These are phyloP conservation scores for Moniliella sp. DNA, from an alignment of 1,284 basidiomycete species.

Conservation along the genomic window DNA sequence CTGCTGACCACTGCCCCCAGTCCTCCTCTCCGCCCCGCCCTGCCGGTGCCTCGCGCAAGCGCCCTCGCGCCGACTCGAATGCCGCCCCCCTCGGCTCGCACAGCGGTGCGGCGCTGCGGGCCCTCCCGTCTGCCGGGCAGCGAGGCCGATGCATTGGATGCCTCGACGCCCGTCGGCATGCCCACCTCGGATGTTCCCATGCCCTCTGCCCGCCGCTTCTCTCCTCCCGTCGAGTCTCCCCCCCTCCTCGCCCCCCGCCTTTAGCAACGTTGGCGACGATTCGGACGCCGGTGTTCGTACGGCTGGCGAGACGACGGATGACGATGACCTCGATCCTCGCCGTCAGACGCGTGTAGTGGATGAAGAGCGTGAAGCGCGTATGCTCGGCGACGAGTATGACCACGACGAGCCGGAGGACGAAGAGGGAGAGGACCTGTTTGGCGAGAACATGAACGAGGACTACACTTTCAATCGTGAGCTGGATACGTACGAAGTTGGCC, in stretches of 20 bases:
- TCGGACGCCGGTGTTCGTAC: not conserved
- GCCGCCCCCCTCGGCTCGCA: too few relatives aligned
- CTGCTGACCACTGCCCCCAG: too few relatives aligned
- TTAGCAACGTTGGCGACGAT: constrained; percentile 1
- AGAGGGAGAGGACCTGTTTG: constrained; percentile 83
- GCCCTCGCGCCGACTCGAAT: not conserved
- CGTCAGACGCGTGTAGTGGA: constrained; percentile 10
- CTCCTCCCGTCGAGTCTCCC: constrained; percentile 23
- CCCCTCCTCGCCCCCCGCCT: constrained; percentile 22
- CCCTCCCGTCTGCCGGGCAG: too few relatives aligned
- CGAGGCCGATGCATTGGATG: too few relatives aligned
- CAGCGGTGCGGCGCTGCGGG: too few relatives aligned
- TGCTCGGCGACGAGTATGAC: constrained; percentile 35
- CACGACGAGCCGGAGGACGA: constrained; percentile 44
- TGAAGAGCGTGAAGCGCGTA: constrained; percentile 18
- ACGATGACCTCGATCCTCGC: not conserved
- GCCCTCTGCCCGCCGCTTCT: not conserved
- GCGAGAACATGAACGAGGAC: constrained; percentile 57
- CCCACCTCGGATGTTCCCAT: too few relatives aligned
- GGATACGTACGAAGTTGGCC: constrained; percentile 61
- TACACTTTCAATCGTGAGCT: constrained; percentile 61
- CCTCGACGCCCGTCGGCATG: too few relatives aligned
- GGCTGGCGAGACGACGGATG: not conserved
- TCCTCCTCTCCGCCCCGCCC: not conserved
- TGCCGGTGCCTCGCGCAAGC: constrained; percentile 5